These are phyloP conservation scores for Fragilaria crotonensis DNA, from an alignment of 108 stramenopile species.

Conservation along the genomic window DNA sequence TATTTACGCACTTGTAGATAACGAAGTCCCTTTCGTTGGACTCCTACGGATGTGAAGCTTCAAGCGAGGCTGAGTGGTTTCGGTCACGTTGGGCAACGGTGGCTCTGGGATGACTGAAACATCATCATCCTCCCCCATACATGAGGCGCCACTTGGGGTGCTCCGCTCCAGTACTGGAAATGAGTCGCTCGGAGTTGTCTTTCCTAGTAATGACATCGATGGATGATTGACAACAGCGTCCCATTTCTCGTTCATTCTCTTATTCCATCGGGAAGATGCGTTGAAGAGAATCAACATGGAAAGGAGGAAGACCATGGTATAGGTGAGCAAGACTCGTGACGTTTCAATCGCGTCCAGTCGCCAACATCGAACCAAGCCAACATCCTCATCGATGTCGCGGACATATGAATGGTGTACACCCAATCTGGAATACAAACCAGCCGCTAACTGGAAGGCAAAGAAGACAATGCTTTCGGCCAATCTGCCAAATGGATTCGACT, in stretches of 20 bases:
- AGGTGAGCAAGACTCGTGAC: constrained; percentile 16
- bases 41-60: neutral
- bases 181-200: neutral
- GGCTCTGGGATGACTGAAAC: neutral
- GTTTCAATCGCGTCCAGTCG: constrained; percentile 28
- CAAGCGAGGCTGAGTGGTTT: neutral
- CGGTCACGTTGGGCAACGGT: neutral
- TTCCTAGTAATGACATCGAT: neutral
- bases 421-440: no score
- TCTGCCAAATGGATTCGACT: no score
- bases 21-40: no score
- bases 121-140: neutral
- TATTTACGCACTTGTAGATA: no score
- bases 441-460: neutral
- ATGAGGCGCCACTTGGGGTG: neutral
- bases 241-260: constrained; percentile 10
- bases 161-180: neutral
- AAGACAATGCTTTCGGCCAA: neutral
- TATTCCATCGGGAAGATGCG: neutral
- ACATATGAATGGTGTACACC: no score
- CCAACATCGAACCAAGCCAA: constrained; percentile 14
- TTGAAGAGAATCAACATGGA: constrained; percentile 24
- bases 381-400: neutral
- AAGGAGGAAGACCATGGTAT: constrained; percentile 35
- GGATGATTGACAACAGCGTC: no score